phyloP scores from a whole-genome alignment of 2,329 filamentous ascomycete genomes.

The Fusarium devonianum region DNA sequence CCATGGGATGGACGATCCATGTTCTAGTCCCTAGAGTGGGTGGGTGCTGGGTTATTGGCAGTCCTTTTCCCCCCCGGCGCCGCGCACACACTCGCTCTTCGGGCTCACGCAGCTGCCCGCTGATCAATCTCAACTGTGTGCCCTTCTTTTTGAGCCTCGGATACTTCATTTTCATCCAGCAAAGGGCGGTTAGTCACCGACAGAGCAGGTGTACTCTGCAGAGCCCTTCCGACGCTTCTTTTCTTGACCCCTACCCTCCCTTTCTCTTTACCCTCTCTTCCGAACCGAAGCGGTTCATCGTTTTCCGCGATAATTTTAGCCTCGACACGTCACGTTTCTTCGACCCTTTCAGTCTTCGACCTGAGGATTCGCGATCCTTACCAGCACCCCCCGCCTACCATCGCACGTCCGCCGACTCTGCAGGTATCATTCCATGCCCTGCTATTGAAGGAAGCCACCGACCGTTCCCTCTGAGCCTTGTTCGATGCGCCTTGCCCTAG shows the following conservation, averaged over 20 bases:
- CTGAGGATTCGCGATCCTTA: slow-evolving; percentile 1
- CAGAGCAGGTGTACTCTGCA: neutral
- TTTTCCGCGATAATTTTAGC: slow-evolving; percentile 24
- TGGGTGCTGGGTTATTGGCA: slow-evolving; percentile 29
- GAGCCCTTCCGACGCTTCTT: slow-evolving; percentile 1
- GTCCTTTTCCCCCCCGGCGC: slow-evolving; percentile 26
- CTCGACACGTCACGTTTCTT: slow-evolving; percentile 32
- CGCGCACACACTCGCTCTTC: slow-evolving; percentile 19
- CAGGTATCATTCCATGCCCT: slow-evolving; percentile 13
- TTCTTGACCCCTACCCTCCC: neutral
- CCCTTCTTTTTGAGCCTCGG: slow-evolving; percentile 14
- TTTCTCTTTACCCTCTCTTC: slow-evolving; percentile 1
- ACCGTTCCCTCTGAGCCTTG: slow-evolving; percentile 6
- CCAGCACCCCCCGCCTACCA: neutral
- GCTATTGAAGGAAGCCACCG: slow-evolving; percentile 17
- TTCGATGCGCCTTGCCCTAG: slow-evolving; percentile 38
- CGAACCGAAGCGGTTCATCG: slow-evolving; percentile 10
- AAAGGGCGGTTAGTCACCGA: neutral
- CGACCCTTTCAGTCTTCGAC: neutral
- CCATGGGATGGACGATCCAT: slow-evolving; percentile 33
- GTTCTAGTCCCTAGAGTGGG: slow-evolving; percentile 20
- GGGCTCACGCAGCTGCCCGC: slow-evolving; percentile 20
- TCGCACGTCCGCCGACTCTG: neutral
- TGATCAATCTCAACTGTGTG: slow-evolving; percentile 28
- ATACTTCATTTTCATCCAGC: slow-evolving; percentile 13